Conservation (phyloP, 2,329 filamentous ascomycete genomes). For the Aspergillus puulaauensis region DNA sequence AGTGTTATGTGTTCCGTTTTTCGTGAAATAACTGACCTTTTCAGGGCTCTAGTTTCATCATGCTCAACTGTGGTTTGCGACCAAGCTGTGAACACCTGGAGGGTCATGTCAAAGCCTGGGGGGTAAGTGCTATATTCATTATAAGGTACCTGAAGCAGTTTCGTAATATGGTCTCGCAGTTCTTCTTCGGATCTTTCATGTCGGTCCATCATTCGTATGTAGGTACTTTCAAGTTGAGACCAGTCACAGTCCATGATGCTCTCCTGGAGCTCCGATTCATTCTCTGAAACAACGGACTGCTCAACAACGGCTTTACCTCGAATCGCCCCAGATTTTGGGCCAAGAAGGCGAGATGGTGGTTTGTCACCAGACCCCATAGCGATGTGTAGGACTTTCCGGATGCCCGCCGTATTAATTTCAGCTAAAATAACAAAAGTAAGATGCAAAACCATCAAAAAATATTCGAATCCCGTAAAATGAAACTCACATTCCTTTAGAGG, state of each 20-base stretch:
- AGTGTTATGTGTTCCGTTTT: background rate
- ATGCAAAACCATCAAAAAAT: background rate
- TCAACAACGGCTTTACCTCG: background rate
- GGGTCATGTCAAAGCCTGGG: slow-evolving; percentile 2
- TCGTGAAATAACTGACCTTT: slow-evolving; percentile 57
- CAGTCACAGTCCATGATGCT: slow-evolving; percentile 67
- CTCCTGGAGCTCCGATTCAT: slow-evolving; percentile 43
- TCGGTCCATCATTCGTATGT: slow-evolving; percentile 63
- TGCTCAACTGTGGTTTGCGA: slow-evolving; percentile 68
- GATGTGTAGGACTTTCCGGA: background rate
- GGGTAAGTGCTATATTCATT: background rate
- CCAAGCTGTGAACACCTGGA: slow-evolving; percentile 77
- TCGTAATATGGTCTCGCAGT: slow-evolving; percentile 66
- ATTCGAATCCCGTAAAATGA: background rate
- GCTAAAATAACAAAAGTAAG: background rate
- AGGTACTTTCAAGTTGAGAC: slow-evolving; percentile 71
- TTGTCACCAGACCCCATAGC: background rate
- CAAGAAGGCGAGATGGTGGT: slow-evolving; percentile 1
- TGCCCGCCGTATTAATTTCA: background rate
- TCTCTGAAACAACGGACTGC: slow-evolving; percentile 1
- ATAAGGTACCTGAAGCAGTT: slow-evolving; percentile 60
- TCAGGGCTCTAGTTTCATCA: slow-evolving; percentile 74
- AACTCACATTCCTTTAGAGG: background rate
- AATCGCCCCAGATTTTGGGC: background rate
- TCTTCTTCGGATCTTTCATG: slow-evolving; percentile 64